These are phyloP conservation scores for Agrocybe praecox DNA, from an alignment of 768 basidiomycete genomes.

Conservation along the genomic window DNA sequence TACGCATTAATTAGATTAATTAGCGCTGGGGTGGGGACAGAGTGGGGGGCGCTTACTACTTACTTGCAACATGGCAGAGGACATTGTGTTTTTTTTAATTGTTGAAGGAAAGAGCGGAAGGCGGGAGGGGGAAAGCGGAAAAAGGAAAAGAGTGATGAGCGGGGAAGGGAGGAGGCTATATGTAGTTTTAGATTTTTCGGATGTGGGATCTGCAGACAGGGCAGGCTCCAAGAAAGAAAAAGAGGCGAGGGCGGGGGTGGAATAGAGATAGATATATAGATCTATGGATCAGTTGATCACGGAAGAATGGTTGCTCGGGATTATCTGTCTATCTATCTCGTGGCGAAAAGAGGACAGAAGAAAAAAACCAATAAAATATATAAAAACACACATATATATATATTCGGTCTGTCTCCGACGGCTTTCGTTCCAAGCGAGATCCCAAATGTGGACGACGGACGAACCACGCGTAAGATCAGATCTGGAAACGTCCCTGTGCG, in stretches of 20 bases:
- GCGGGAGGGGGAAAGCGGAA: conserved; percentile 11
- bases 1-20: too few relatives aligned
- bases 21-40: conserved; percentile 7
- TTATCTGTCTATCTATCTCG: conserved; percentile 29
- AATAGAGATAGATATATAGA: too few relatives aligned
- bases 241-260: conserved; percentile 19
- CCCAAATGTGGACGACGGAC: conserved; percentile 41
- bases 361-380: conserved; percentile 24
- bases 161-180: conserved; percentile 21
- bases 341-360: too few relatives aligned
- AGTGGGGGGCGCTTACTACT: conserved; percentile 32
- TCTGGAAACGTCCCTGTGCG: conserved; percentile 33
- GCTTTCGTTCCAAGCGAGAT: conserved; percentile 28
- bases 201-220: conserved; percentile 26
- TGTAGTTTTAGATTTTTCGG: conserved; percentile 23
- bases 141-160: conserved; percentile 18
- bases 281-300: conserved; percentile 32
- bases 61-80: conserved; percentile 48
- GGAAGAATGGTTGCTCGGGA: conserved; percentile 25
- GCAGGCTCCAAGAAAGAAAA: conserved; percentile 21
- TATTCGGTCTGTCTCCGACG: conserved; percentile 38
- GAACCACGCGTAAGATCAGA: conserved; percentile 52
- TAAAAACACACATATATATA: conserved; percentile 25
- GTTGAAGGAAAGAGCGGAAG: conserved; percentile 24
- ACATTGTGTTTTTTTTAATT: conserved; percentile 39